phyloP scores from a whole-genome alignment of 352 stramenopile genomes.

The Stephanocyclus meneghinianus region DNA sequence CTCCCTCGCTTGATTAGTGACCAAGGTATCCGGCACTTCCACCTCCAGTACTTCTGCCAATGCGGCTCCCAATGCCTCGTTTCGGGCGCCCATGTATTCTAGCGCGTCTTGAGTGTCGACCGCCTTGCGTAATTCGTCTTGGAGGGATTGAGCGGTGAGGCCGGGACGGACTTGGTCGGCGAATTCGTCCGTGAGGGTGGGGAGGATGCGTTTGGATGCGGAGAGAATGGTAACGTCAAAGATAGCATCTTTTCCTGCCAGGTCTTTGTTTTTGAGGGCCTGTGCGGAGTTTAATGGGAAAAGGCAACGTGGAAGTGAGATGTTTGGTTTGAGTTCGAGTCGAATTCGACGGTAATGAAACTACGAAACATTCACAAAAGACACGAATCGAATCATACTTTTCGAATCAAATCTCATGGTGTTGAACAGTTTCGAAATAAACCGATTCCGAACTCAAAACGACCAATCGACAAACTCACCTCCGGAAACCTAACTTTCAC shows the following conservation, averaged over 20 bases:
- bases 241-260: constrained; percentile 82
- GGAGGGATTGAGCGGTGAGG: constrained; percentile 76
- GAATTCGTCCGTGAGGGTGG: constrained; percentile 84
- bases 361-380: neutral
- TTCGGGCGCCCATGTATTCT: constrained; percentile 76
- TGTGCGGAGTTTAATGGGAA: constrained; percentile 20
- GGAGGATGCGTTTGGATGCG: constrained; percentile 74
- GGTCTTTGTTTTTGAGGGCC: constrained; percentile 77
- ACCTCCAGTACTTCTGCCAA: constrained; percentile 76
- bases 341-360: neutral
- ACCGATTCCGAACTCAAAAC: too few relatives aligned
- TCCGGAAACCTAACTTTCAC: constrained; percentile 76
- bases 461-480: constrained; percentile 45
- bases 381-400: too few relatives aligned
- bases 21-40: constrained; percentile 83
- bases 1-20: constrained; percentile 83
- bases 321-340: neutral
- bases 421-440: too few relatives aligned
- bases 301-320: neutral
- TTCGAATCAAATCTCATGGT: too few relatives aligned
- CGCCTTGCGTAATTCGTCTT: constrained; percentile 80
- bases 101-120: constrained; percentile 81
- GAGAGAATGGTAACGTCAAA: constrained; percentile 83
- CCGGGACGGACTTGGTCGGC: constrained; percentile 76
- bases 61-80: constrained; percentile 75